Evolutionary conservation across 2,329 filamentous ascomycete genomes (phyloP).

Genomic region (Leptographium galeiforme): DNA sequence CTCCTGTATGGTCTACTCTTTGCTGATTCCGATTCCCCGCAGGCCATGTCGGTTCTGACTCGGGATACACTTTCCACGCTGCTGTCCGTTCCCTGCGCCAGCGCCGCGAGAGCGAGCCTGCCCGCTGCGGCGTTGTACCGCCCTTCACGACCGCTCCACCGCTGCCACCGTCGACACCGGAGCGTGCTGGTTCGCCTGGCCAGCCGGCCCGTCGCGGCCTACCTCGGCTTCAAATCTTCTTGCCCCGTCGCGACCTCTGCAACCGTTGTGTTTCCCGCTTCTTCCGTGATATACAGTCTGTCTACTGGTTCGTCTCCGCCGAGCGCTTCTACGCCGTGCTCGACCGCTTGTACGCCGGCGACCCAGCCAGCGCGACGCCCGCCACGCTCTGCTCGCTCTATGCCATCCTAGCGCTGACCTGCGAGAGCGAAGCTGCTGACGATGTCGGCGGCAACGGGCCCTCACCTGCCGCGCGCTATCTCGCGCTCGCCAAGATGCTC

Average conservation of each 20-base stretch:
- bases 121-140: constrained; percentile 7
- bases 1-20: neutral
- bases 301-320: constrained; percentile 17
- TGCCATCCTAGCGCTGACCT: constrained; percentile 15
- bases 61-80: constrained; percentile 14
- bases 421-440: constrained; percentile 14
- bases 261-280: constrained; percentile 16
- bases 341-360: constrained; percentile 15
- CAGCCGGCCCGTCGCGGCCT: neutral
- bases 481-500: constrained; percentile 14
- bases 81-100: constrained; percentile 13
- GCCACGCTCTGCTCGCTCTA: constrained; percentile 16
- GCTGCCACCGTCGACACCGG: constrained; percentile 8
- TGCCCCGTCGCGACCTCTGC: constrained; percentile 16
- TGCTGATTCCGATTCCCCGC: neutral
- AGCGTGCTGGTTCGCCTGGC: too few relatives aligned
- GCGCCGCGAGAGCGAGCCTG: constrained; percentile 4
- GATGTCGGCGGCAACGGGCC: constrained; percentile 3
- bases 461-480: constrained; percentile 11
- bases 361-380: constrained; percentile 12
- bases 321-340: constrained; percentile 15
- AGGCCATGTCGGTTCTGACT: constrained; percentile 15
- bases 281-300: constrained; percentile 16
- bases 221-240: constrained; percentile 11
- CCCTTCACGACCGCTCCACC: constrained; percentile 11